Evolutionary conservation across 768 basidiomycete species (phyloP).

Genomic region (Phaffia australis): DNA sequence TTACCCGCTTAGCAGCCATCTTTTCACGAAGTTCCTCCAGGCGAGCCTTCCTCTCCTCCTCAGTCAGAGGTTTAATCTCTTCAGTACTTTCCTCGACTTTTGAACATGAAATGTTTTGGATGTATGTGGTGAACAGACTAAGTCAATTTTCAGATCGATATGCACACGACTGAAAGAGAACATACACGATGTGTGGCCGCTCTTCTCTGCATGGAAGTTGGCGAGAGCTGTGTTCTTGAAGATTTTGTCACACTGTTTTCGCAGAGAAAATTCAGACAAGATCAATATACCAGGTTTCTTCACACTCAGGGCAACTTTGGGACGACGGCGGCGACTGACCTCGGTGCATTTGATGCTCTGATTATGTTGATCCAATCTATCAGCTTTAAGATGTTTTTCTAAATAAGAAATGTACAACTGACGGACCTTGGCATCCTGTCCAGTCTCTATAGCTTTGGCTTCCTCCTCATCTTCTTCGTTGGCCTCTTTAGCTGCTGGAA

Average conservation of each 20-base stretch:
- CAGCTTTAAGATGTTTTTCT: constrained; percentile 17
- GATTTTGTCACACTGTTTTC: constrained; percentile 67
- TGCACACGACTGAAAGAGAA: background rate
- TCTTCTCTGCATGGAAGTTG: constrained; percentile 87
- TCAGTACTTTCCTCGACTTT: background rate
- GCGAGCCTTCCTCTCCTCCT: constrained; percentile 75
- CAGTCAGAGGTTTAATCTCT: constrained; percentile 84
- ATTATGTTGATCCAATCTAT: constrained; percentile 2
- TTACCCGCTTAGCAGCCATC: constrained; percentile 58
- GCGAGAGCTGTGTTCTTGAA: constrained; percentile 79
- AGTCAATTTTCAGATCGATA: background rate
- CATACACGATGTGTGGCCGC: constrained; percentile 69
- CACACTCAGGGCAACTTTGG: background rate
- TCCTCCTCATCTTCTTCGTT: constrained; percentile 58
- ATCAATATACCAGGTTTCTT: background rate
- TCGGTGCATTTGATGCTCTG: constrained; percentile 30
- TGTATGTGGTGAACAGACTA: constrained; percentile 9
- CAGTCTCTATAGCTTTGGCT: constrained; percentile 40
- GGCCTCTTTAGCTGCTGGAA: constrained; percentile 43
- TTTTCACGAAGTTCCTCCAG: constrained; percentile 66
- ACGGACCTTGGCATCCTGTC: constrained; percentile 33
- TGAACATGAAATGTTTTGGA: background rate
- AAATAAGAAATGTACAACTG: background rate
- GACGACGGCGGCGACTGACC: constrained; percentile 12
- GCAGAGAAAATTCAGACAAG: background rate